Percentiles rank a stretch among this genome's conserved stretches.
These are phyloP conservation scores for Closterium sp. DNA, from an alignment of 139 green algal genomes.

Conservation along the genomic window DNA sequence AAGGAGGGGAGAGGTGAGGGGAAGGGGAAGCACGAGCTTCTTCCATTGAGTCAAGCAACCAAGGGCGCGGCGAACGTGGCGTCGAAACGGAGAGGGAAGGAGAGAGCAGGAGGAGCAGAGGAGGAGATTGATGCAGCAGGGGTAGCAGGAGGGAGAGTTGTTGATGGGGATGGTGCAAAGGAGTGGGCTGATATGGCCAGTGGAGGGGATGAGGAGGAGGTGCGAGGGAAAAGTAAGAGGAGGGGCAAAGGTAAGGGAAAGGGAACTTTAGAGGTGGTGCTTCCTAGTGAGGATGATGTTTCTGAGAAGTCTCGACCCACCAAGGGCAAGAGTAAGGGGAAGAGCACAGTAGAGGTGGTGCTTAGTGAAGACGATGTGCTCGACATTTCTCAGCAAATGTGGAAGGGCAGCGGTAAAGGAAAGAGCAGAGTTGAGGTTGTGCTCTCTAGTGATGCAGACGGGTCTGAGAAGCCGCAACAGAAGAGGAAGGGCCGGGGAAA, in stretches of 20 bases:
- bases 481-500: no score
- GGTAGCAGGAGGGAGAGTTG: not conserved
- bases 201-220: not conserved
- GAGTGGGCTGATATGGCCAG: not conserved
- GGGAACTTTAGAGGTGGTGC: not conserved
- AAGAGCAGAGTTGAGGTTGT: no score
- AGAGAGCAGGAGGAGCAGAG: constrained; percentile 5
- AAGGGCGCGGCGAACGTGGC: not conserved
- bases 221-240: not conserved
- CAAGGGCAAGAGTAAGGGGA: no score
- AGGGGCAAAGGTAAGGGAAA: not conserved
- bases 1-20: not conserved
- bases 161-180: constrained; percentile 1
- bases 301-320: no score
- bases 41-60: not conserved
- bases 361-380: no score
- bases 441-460: no score
- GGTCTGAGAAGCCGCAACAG: no score
- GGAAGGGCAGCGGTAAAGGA: no score
- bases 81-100: not conserved
- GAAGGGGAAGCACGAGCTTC: not conserved
- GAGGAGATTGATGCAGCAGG: not conserved
- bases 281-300: constrained; percentile 54
- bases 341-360: no score
- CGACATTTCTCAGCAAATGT: no score